A percentile compares a stretch with the other conserved stretches of the same genome.
Conservation (phyloP, 2,329 filamentous ascomycete genomes). For the Neoascochyta sp. region DNA sequence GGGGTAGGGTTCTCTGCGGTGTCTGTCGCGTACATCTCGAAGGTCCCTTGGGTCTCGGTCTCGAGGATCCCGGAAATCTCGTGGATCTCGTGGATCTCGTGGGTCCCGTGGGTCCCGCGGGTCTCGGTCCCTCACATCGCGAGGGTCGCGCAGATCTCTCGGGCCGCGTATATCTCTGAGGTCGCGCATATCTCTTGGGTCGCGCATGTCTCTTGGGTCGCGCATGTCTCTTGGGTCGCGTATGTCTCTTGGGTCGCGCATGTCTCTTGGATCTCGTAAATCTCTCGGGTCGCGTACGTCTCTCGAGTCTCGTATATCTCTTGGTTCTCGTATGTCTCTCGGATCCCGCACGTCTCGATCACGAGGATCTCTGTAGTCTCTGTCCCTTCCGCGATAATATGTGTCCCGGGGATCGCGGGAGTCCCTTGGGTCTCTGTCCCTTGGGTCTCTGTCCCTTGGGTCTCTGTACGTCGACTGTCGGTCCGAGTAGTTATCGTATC, state of each 20-base stretch:
- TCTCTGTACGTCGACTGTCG: slow-evolving; percentile 27
- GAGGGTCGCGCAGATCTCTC: slow-evolving; percentile 10
- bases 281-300: slow-evolving; percentile 16
- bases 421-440: slow-evolving; percentile 12
- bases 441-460: slow-evolving; percentile 23
- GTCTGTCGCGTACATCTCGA: slow-evolving; percentile 24
- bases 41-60: slow-evolving; percentile 19
- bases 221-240: slow-evolving; percentile 15
- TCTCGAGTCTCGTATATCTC: slow-evolving; percentile 8
- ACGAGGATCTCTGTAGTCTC: slow-evolving; percentile 18
- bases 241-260: slow-evolving; percentile 10
- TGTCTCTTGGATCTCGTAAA: slow-evolving; percentile 8
- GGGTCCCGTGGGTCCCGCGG: slow-evolving; percentile 16
- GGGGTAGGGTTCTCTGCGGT: slow-evolving; percentile 29
- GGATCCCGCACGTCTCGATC: slow-evolving; percentile 13
- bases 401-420: slow-evolving; percentile 11
- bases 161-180: slow-evolving; percentile 15
- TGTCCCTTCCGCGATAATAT: slow-evolving; percentile 15
- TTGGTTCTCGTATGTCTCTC: slow-evolving; percentile 9
- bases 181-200: slow-evolving; percentile 11
- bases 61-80: slow-evolving; percentile 12
- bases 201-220: slow-evolving; percentile 11
- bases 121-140: slow-evolving; percentile 20
- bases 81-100: slow-evolving; percentile 11
- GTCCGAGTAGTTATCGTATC: slow-evolving; percentile 25